A percentile compares a stretch with the other conserved stretches of the same genome.
phyloP scores from a whole-genome alignment of 192 early-diverging fungal genomes.

The Gaertneriomyces semiglobifer region DNA sequence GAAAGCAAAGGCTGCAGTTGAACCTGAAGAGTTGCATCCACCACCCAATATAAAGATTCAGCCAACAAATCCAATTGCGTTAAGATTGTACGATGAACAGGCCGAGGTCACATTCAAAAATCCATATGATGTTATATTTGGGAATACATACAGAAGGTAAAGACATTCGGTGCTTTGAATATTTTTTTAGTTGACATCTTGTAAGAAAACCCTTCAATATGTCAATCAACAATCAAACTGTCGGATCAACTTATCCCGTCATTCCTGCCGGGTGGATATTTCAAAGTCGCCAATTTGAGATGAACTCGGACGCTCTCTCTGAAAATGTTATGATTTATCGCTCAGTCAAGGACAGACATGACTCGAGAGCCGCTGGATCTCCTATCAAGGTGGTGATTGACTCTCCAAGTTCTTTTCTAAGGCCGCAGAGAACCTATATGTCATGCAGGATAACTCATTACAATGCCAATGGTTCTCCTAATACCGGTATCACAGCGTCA shows the following conservation, averaged over 20 bases:
- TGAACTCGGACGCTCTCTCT: not conserved
- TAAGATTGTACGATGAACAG: not conserved
- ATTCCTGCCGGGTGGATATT: not conserved
- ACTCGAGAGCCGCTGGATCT: not conserved
- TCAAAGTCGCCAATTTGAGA: not conserved
- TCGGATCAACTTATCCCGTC: not conserved
- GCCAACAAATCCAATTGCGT: too few species aligned
- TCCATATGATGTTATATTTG: conserved; percentile 2
- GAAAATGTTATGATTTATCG: not conserved
- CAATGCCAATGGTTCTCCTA: not conserved
- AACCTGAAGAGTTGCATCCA: too few species aligned
- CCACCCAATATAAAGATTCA: too few species aligned
- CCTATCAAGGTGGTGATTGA: not conserved
- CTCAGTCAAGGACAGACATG: not conserved
- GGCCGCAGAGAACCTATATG: not conserved
- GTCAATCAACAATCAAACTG: not conserved
- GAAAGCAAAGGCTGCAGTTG: too few species aligned
- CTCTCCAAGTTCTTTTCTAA: not conserved
- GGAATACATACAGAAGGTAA: not conserved
- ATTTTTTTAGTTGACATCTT: conserved; percentile 4
- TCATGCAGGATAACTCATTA: not conserved
- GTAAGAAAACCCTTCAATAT: not conserved
- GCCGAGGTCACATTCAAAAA: not conserved
- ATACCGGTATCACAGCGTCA: not conserved
- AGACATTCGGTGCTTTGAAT: not conserved